Evolutionary conservation across 139 green algal species (phyloP).

Genomic region (Pseudopediastrum boryanum): DNA sequence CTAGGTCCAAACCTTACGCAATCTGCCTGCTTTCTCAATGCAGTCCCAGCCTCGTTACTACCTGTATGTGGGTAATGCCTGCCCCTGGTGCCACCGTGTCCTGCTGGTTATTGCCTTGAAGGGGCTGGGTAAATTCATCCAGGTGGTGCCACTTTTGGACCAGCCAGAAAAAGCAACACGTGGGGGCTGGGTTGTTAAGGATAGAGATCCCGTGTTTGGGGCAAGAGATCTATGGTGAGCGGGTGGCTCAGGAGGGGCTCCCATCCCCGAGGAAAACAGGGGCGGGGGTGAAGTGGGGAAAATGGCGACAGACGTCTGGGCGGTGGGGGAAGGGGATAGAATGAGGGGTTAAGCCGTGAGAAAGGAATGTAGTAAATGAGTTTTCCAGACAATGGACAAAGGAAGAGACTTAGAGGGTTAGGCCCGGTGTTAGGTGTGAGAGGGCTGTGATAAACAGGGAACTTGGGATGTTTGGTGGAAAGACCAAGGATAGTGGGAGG

Average conservation of each 20-base stretch:
- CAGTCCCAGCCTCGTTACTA: conserved; percentile 63
- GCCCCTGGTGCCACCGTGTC: conserved; percentile 96
- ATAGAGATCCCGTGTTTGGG: conserved; percentile 55
- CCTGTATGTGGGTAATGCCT: conserved; percentile 93
- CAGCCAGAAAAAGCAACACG: conserved; percentile 77
- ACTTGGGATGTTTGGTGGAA: too few relatives aligned
- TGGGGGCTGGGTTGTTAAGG: conserved; percentile 79
- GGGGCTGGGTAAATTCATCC: conserved; percentile 47
- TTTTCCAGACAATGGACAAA: background rate
- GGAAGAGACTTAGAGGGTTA: too few relatives aligned
- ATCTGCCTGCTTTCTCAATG: background rate
- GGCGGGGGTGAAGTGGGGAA: too few relatives aligned
- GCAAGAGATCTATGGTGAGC: conserved; percentile 63
- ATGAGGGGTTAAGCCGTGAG: background rate
- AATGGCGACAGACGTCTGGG: background rate
- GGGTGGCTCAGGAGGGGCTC: background rate
- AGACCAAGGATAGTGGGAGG: too few relatives aligned
- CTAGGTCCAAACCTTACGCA: too few relatives aligned
- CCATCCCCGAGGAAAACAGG: too few relatives aligned
- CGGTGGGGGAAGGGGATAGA: too few relatives aligned
- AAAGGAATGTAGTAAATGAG: background rate
- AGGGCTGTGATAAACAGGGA: too few relatives aligned
- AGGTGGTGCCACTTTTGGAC: conserved; percentile 49
- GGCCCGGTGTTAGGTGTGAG: too few relatives aligned
- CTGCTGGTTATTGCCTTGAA: conserved; percentile 71